phyloP scores from a whole-genome alignment of 2,329 filamentous ascomycete species.

The Alternaria gansuensis region DNA sequence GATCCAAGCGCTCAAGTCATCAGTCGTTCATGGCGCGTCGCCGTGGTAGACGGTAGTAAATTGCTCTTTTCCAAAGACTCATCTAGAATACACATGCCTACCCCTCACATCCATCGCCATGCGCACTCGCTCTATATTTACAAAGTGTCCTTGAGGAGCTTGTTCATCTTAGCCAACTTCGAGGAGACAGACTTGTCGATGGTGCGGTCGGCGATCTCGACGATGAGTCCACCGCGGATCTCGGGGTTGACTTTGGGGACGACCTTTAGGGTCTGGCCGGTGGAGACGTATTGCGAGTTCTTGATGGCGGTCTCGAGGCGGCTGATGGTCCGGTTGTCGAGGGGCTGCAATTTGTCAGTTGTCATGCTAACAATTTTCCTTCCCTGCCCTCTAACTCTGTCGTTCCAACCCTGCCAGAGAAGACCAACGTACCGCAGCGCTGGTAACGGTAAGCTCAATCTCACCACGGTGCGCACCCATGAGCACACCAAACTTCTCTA shows the following conservation, averaged over 20 bases:
- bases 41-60: conserved; percentile 29
- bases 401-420: background rate
- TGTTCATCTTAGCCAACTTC: conserved; percentile 99
- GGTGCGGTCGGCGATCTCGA: conserved; percentile 97
- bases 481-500: conserved; percentile 84
- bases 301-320: conserved; percentile 86
- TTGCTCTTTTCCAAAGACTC: conserved; percentile 37
- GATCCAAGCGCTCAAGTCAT: background rate
- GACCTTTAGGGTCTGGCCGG: conserved; percentile 98
- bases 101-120: conserved; percentile 25
- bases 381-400: background rate
- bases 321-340: conserved; percentile 85
- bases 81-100: conserved; percentile 51
- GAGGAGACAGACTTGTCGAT: conserved; percentile 96
- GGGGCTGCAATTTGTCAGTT: conserved; percentile 64
- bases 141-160: conserved; percentile 94
- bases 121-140: conserved; percentile 67
- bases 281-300: conserved; percentile 87
- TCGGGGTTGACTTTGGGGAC: conserved; percentile 95
- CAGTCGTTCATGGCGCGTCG: conserved; percentile 1
- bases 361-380: background rate
- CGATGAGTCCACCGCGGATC: conserved; percentile 89
- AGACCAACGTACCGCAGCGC: conserved; percentile 75
- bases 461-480: conserved; percentile 92
- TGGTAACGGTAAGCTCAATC: conserved; percentile 91